Conservation (phyloP, 1,284 basidiomycete genomes). For the Moniliella sp. region DNA sequence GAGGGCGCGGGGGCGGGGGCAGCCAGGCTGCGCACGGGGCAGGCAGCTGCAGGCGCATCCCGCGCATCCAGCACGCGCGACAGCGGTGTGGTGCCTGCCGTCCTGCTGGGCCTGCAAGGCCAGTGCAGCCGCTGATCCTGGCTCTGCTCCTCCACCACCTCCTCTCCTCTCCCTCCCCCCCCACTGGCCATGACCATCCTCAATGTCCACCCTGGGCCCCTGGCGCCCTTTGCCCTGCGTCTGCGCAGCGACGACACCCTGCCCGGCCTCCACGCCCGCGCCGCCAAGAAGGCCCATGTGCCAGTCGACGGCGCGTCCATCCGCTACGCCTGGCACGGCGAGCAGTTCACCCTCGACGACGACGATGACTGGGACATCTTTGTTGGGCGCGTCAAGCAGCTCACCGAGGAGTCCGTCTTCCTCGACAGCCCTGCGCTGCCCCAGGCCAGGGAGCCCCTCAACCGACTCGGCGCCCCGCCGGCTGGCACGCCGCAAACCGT, state of each 20-base stretch:
- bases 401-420: constrained; percentile 10
- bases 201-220: constrained; percentile 26
- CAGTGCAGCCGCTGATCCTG: too few relatives aligned
- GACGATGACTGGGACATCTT: constrained; percentile 31
- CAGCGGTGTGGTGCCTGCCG: too few relatives aligned
- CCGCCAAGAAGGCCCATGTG: constrained; percentile 22
- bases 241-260: constrained; percentile 21
- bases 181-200: constrained; percentile 25
- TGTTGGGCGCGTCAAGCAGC: constrained; percentile 18
- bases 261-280: constrained; percentile 7
- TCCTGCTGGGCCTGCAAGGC: too few relatives aligned
- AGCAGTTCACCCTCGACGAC: constrained; percentile 24
- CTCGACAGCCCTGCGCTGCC: too few relatives aligned
- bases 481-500: constrained; percentile 7
- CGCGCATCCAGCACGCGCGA: too few relatives aligned
- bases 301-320: constrained; percentile 22
- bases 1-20: too few relatives aligned
- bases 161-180: too few relatives aligned
- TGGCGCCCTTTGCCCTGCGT: constrained; percentile 26
- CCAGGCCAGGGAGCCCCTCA: constrained; percentile 23
- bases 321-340: constrained; percentile 22
- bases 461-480: constrained; percentile 20
- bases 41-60: too few relatives aligned
- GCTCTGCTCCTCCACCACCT: too few relatives aligned
- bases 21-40: too few relatives aligned